A percentile compares a stretch with the other conserved stretches of the same genome.
Evolutionary conservation across 2,329 filamentous ascomycete genomes (phyloP).

Genomic region (Orbilia quercus): DNA sequence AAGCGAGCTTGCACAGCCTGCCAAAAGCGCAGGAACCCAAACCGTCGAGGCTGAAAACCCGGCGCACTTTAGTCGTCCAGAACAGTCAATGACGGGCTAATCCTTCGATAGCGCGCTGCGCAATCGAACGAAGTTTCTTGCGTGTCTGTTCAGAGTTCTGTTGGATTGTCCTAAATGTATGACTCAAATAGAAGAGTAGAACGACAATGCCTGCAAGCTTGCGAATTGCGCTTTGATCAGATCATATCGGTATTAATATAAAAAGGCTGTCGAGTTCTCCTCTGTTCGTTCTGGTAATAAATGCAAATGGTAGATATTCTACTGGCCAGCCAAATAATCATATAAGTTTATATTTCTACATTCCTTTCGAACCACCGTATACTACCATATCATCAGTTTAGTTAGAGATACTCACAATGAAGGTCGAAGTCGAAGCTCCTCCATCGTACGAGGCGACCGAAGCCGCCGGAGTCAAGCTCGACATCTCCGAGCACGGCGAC

Average conservation of each 20-base stretch:
- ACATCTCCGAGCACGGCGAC: slow-evolving; percentile 40
- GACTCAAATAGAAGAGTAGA: slow-evolving; percentile 25
- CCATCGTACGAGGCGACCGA: slow-evolving; percentile 47
- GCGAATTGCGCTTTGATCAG: slow-evolving; percentile 39
- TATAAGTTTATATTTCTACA: neutral
- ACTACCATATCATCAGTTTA: neutral
- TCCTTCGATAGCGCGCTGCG: slow-evolving; percentile 24
- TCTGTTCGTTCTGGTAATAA: neutral
- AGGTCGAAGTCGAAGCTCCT: slow-evolving; percentile 49
- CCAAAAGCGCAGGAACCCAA: slow-evolving; percentile 15
- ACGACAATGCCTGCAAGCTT: neutral
- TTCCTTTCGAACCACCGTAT: slow-evolving; percentile 12
- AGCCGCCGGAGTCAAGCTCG: slow-evolving; percentile 39
- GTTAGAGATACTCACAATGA: slow-evolving; percentile 20
- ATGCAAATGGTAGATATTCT: neutral
- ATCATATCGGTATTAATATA: slow-evolving; percentile 4
- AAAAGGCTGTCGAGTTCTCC: neutral
- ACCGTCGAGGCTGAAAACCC: slow-evolving; percentile 40
- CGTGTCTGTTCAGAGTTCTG: slow-evolving; percentile 9
- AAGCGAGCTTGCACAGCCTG: slow-evolving; percentile 19
- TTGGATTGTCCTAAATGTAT: slow-evolving; percentile 22
- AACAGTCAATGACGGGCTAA: slow-evolving; percentile 3
- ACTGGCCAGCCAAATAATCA: neutral
- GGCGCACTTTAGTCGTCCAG: slow-evolving; percentile 23
- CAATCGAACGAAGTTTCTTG: neutral